phyloP scores from a whole-genome alignment of 495 filamentous ascomycete species.

The Letharia columbiana region DNA sequence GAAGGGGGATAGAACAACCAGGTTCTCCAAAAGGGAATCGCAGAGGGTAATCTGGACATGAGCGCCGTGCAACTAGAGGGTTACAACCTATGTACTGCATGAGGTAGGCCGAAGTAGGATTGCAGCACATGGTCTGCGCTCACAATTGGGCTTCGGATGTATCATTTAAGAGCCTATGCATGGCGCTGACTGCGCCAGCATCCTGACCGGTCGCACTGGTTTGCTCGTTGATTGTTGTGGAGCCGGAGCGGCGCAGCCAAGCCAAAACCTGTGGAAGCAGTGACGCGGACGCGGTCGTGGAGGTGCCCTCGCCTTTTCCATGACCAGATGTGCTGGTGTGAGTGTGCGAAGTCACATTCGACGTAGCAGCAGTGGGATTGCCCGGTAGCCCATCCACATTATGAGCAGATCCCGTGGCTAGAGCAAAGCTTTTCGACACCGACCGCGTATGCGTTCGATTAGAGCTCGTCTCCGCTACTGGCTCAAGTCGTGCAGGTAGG shows the following conservation, averaged over 20 bases:
- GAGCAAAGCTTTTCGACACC: constrained; percentile 11
- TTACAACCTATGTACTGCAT: not conserved
- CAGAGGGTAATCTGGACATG: not conserved
- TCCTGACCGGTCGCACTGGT: constrained; percentile 7
- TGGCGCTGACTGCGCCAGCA: constrained; percentile 6
- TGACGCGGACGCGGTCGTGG: not conserved
- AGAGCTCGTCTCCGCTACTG: constrained; percentile 19
- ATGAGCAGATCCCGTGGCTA: constrained; percentile 5
- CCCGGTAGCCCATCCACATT: not conserved
- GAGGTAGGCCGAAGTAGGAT: not conserved
- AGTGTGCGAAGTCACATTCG: constrained; percentile 11
- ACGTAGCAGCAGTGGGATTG: constrained; percentile 17
- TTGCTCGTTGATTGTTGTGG: not conserved
- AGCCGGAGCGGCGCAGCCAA: constrained; percentile 14
- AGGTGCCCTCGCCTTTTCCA: not conserved
- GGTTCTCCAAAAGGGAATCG: not conserved
- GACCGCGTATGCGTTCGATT: constrained; percentile 11
- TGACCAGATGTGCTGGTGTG: constrained; percentile 3
- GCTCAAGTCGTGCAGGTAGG: constrained; percentile 13
- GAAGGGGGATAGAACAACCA: not conserved
- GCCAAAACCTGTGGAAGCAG: constrained; percentile 18
- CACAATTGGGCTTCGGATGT: constrained; percentile 5
- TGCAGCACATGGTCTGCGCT: not conserved
- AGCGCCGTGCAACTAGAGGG: not conserved
- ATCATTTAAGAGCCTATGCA: constrained; percentile 13